phyloP scores from a whole-genome alignment of 2,329 filamentous ascomycete genomes.

The Verticillium alfalfae region DNA sequence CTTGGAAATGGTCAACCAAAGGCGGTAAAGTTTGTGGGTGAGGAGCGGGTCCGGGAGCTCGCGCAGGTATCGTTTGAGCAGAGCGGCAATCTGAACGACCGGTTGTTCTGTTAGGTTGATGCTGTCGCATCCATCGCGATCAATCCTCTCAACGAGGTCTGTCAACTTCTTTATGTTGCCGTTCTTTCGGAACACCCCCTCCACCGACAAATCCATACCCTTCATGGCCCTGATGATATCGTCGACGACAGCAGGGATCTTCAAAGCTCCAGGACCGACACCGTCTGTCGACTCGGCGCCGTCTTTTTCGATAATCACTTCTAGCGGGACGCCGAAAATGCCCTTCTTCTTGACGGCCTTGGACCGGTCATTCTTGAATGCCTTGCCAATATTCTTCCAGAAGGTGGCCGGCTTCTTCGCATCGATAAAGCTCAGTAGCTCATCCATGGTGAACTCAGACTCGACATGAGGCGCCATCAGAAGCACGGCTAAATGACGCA shows the following conservation, averaged over 20 bases:
- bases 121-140: conserved; percentile 76
- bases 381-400: conserved; percentile 97
- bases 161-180: conserved; percentile 94
- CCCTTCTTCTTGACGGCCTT: conserved; percentile 85
- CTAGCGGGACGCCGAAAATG: conserved; percentile 84
- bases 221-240: conserved; percentile 92
- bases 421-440: conserved; percentile 87
- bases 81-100: conserved; percentile 86
- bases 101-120: conserved; percentile 84
- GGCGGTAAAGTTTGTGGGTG: conserved; percentile 86
- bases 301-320: conserved; percentile 84
- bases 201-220: conserved; percentile 98
- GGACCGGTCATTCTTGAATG: conserved; percentile 80
- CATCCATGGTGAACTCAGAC: conserved; percentile 86
- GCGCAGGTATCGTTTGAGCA: conserved; percentile 91
- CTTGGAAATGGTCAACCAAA: conserved; percentile 89
- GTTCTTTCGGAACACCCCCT: conserved; percentile 98
- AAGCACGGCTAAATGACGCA: conserved; percentile 88
- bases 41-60: conserved; percentile 91
- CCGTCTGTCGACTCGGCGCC: conserved; percentile 97
- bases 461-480: conserved; percentile 92
- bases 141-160: conserved; percentile 80
- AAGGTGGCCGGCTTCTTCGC: conserved; percentile 84
- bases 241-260: conserved; percentile 91
- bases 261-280: conserved; percentile 83